Evolutionary conservation across 768 basidiomycete species (phyloP).

Genomic region (Tricholoma sp.): DNA sequence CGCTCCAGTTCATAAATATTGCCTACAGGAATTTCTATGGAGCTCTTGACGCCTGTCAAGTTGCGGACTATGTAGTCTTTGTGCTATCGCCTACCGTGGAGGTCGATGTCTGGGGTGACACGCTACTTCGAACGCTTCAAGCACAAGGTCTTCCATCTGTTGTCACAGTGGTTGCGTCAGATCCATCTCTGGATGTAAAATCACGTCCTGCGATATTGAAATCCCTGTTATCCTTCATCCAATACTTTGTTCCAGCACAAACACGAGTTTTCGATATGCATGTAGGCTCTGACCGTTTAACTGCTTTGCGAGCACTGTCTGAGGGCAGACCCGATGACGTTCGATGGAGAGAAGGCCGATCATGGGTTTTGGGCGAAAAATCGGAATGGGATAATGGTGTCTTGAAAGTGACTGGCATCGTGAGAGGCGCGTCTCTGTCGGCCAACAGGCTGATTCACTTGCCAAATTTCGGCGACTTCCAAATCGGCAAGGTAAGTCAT

Average conservation of each 20-base stretch:
- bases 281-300: constrained; percentile 58
- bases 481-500: constrained; percentile 63
- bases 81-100: constrained; percentile 77
- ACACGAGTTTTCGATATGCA: constrained; percentile 71
- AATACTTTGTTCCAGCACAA: constrained; percentile 89
- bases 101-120: constrained; percentile 84
- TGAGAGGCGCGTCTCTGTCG: constrained; percentile 75
- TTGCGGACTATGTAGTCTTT: constrained; percentile 87
- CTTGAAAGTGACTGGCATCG: constrained; percentile 75
- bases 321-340: constrained; percentile 81
- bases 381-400: constrained; percentile 57
- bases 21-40: constrained; percentile 69
- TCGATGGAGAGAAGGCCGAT: constrained; percentile 77
- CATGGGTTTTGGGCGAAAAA: constrained; percentile 67
- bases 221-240: constrained; percentile 89
- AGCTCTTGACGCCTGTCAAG: constrained; percentile 80
- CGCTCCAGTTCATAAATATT: constrained; percentile 80
- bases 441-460: constrained; percentile 85
- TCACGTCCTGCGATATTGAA: constrained; percentile 66
- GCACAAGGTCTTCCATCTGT: constrained; percentile 87
- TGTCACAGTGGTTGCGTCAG: constrained; percentile 65
- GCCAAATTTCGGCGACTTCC: constrained; percentile 85
- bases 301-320: constrained; percentile 69
- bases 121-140: constrained; percentile 80
- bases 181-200: constrained; percentile 52